Evolutionary conservation across 805 yeast species (phyloP), one percentile per base, ranked within the genome.

Genomic region (Wickerhamiella sorbophila): DNA sequence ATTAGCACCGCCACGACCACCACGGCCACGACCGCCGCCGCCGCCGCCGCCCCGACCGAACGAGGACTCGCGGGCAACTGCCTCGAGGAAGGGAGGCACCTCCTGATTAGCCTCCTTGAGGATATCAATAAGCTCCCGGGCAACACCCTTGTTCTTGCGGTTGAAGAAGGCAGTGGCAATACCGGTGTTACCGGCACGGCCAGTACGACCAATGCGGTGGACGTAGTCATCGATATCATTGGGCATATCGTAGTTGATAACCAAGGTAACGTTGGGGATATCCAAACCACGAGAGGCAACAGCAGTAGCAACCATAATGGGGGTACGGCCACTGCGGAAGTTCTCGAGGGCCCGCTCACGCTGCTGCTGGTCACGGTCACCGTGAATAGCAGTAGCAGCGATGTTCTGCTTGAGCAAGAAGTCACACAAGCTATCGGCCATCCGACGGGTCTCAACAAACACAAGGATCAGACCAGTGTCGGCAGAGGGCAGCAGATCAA

Each of bases 121-220:
- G 55, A 91, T 74, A 43, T 84, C 94, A 58, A 85, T 64, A 63
- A 91, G 69, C 49, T 86, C 95, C 64, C 83, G 83, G 52, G 76
- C 88, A 56, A 93, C 72, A 60, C 86, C 86, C 60, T 73, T 76
- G 76, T 86, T 91, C 63, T 80, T 81, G 70, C 97, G 82, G 80
- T 91, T 91, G 69, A 91, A 84, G 72, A 91, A 91, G 40, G 99
- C 94, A 52, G 96, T 87, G 51, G 99, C 96, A 56, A 83, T 72
- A 82, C 99, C 99, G 48, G 81, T 78, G 71, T 91, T 91, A 75
- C 98, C 98, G 58, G 99, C 99, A 78, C 99, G 91, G 69, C 98
- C 99, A 60, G 99, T 91, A 78, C 98, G 88, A 76, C 98, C 98
- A 62, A 91, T 91, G 72, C 98, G 83, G 72, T 91, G 98, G 46